phyloP scores from a whole-genome alignment of 331 rosid species.

The Acacia pycnantha region DNA sequence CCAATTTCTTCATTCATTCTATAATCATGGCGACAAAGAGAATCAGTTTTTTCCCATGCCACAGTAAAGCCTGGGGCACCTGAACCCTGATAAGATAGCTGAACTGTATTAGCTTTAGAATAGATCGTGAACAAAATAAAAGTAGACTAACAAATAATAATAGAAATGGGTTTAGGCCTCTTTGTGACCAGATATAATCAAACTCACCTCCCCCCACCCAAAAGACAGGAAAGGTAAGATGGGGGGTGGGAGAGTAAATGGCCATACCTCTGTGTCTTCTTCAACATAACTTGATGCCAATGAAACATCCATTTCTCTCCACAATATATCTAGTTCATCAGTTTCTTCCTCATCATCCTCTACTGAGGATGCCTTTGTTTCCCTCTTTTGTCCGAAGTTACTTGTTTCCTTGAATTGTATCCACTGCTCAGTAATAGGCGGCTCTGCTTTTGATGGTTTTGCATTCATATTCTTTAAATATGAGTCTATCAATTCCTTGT shows the following conservation, averaged over 20 bases:
- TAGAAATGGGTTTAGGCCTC: background rate
- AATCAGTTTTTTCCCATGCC: conserved; percentile 7
- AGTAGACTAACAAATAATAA: background rate
- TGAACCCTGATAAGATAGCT: conserved; percentile 46
- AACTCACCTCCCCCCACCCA: background rate
- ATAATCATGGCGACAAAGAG: conserved; percentile 49
- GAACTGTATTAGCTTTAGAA: conserved; percentile 21
- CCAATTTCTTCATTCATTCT: conserved; percentile 62
- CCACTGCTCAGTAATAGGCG: conserved; percentile 61
- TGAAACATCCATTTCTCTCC: conserved; percentile 72
- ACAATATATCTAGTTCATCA: conserved; percentile 58
- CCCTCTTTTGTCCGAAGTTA: conserved; percentile 23
- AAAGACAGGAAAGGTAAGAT: background rate
- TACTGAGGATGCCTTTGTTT: conserved; percentile 28
- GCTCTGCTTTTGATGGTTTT: conserved; percentile 36
- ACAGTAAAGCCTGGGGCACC: conserved; percentile 27
- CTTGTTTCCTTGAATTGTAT: conserved; percentile 39
- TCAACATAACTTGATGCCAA: conserved; percentile 55
- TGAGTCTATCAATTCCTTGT: conserved; percentile 58
- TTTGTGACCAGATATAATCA: background rate
- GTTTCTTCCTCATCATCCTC: conserved; percentile 50
- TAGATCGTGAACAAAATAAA: background rate
- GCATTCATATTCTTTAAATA: conserved; percentile 55
- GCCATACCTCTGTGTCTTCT: conserved; percentile 49
- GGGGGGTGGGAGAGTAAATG: background rate